Conservation (phyloP, 768 basidiomycete species). For the Lentinula edodes region DNA sequence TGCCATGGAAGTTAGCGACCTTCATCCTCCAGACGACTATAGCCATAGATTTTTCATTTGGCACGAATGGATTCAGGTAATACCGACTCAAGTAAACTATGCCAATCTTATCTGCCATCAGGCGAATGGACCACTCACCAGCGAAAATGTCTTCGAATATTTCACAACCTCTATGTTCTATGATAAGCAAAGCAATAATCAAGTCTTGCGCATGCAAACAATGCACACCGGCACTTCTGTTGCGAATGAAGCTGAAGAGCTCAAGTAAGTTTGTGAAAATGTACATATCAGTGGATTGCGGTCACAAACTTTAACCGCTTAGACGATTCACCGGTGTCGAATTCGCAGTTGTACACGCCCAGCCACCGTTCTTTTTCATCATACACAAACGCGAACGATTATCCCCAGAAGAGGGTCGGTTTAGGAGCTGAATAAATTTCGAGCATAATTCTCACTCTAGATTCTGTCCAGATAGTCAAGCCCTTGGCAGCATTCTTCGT, state of each 20-base stretch:
- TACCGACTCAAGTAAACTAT: conserved; percentile 6
- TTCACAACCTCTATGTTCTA: conserved; percentile 91
- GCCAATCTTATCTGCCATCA: conserved; percentile 18
- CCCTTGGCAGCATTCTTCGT: conserved; percentile 84
- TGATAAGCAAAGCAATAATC: conserved; percentile 91
- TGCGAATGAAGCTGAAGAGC: conserved; percentile 78
- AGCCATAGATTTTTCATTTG: conserved; percentile 82
- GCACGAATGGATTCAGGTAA: conserved; percentile 85
- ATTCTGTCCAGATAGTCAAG: conserved; percentile 41
- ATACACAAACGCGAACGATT: conserved; percentile 85
- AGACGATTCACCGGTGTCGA: conserved; percentile 87
- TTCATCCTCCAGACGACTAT: conserved; percentile 79
- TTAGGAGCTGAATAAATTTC: not conserved
- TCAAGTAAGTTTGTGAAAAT: conserved; percentile 51
- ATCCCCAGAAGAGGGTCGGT: conserved; percentile 77
- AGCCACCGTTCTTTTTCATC: conserved; percentile 78
- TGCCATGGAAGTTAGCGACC: conserved; percentile 49
- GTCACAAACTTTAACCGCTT: conserved; percentile 3
- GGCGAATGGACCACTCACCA: conserved; percentile 73
- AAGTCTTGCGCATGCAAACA: conserved; percentile 90
- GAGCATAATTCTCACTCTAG: not conserved
- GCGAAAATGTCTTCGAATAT: conserved; percentile 83
- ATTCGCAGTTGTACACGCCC: conserved; percentile 77
- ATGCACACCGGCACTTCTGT: conserved; percentile 77
- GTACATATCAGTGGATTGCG: not conserved